These are phyloP conservation scores for Strobilomyces echinocephalus DNA, from an alignment of 768 basidiomycete genomes.

Conservation along the genomic window DNA sequence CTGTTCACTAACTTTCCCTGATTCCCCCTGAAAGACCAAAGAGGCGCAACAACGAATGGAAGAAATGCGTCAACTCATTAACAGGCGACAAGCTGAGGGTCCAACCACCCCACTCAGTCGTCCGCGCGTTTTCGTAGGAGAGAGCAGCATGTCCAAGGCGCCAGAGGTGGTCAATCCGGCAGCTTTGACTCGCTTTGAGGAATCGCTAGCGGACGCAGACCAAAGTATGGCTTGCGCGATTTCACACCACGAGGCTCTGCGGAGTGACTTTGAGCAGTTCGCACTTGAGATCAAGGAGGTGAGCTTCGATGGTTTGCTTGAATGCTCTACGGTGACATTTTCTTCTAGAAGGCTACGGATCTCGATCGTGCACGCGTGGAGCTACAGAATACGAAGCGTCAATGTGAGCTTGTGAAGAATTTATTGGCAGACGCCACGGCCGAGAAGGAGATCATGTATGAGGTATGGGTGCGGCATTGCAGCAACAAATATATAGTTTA, in stretches of 20 bases:
- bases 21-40: slow-evolving; percentile 49
- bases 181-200: slow-evolving; percentile 37
- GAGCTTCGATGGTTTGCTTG: slow-evolving; percentile 9
- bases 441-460: slow-evolving; percentile 92
- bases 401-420: slow-evolving; percentile 75
- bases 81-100: slow-evolving; percentile 49
- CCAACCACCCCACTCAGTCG: slow-evolving; percentile 42
- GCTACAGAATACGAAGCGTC: slow-evolving; percentile 63
- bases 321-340: not conserved
- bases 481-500: not conserved
- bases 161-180: slow-evolving; percentile 15
- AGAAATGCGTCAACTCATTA: slow-evolving; percentile 77
- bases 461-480: slow-evolving; percentile 46
- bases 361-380: slow-evolving; percentile 60
- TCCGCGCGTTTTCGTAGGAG: slow-evolving; percentile 34
- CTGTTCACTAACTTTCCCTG: slow-evolving; percentile 5
- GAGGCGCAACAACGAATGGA: slow-evolving; percentile 76
- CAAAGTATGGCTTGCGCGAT: slow-evolving; percentile 47
- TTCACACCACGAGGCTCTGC: slow-evolving; percentile 52
- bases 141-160: slow-evolving; percentile 12
- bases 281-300: slow-evolving; percentile 57
- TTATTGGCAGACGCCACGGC: slow-evolving; percentile 71
- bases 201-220: slow-evolving; percentile 55
- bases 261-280: slow-evolving; percentile 46
- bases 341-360: slow-evolving; percentile 53